Conservation (phyloP, 202 grass and related monocot species). For the Setaria viridis region DNA sequence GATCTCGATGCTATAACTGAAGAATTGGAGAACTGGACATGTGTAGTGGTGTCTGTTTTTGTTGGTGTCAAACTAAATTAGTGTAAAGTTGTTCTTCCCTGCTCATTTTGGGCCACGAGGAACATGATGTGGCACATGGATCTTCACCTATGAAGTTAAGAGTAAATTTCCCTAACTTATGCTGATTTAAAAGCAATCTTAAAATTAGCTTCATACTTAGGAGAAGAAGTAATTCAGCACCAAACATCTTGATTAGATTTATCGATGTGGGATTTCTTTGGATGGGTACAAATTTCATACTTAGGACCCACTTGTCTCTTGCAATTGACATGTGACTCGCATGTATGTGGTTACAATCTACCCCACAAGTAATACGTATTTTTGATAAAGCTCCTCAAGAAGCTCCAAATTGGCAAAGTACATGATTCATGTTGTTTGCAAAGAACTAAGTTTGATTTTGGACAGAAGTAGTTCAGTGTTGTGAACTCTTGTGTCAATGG, state of each 20-base stretch:
- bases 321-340: background rate
- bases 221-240: background rate
- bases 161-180: background rate
- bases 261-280: background rate
- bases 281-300: background rate
- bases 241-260: background rate
- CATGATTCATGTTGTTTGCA: background rate
- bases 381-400: background rate
- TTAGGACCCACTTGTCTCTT: background rate
- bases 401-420: background rate
- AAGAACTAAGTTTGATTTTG: background rate
- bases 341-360: background rate
- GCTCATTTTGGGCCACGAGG: background rate
- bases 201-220: background rate
- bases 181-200: background rate
- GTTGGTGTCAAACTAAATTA: background rate
- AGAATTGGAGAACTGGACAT: background rate
- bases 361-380: background rate
- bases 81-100: background rate
- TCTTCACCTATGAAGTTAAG: background rate
- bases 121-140: background rate
- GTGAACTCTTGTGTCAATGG: background rate
- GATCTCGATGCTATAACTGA: constrained; percentile 45
- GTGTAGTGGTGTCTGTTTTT: background rate
- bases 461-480: background rate